Evolutionary conservation across 768 basidiomycete species (phyloP), one percentile per base, ranked within the genome.

Genomic region (Trametes sanguinea): DNA sequence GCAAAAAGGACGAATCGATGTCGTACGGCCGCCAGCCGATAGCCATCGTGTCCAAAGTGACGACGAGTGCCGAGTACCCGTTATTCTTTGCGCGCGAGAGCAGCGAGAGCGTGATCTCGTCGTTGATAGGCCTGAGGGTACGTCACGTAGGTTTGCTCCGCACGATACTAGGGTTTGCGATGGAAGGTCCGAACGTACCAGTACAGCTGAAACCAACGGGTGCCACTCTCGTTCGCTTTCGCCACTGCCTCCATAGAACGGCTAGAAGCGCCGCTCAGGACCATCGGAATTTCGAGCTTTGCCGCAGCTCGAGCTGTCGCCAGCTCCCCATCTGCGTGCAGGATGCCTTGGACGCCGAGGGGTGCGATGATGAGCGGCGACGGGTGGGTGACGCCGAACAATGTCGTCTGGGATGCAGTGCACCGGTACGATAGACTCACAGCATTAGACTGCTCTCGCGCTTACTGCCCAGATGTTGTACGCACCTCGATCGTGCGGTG

Each of bases 171-270:
- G 35, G 35, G 6, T 37, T 37, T 11, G 35, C 11, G 42, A 43
- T 43, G 42, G 14, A 14, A 4, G 22, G 22, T 22, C 22, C 22
- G 22, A n/a, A n/a, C 76, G 61, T 53, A 87, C 89, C 90, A 90
- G 71, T 94, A 93, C 1, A 93, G 80, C 70, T 94, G 92, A 71
- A 83, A 93, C 90, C 90, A 93, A 37, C 91, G 78, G 35, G 82
- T 78, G 0, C 87, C 84, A 53, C 82, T 76, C 6, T 86, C 89
- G 65, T 87, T 92, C 30, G 84, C 92, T 44, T 79, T 69, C 2
- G 86, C 93, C n/a, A 94, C 86, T 46, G 85, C 84, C 70, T 94
- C 92, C 61, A 94, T 88, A 9, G 85, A 83, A 29, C 88, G 83
- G 32, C 81, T 77, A 1, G 88, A 81, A 3, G 92, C 90, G 0